Percentiles rank a stretch among this genome's conserved stretches.
These are phyloP conservation scores for Hysterangium stoloniferum DNA, from an alignment of 768 basidiomycete genomes.

Conservation along the genomic window DNA sequence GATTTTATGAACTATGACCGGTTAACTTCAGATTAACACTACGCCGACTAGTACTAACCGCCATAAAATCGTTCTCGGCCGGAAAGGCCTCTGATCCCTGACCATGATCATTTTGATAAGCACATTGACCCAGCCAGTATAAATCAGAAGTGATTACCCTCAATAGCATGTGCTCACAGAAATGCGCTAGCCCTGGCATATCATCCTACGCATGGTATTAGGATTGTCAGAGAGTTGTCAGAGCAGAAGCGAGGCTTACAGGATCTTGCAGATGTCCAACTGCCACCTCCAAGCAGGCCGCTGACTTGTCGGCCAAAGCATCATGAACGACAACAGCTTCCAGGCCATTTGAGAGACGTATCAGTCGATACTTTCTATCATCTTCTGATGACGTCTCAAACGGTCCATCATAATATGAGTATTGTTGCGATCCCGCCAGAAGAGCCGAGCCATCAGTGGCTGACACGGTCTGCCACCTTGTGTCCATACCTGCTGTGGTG, in stretches of 20 bases:
- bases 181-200: conserved; percentile 88
- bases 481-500: too few species aligned
- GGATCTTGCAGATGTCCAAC: conserved; percentile 47
- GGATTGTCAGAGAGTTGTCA: background rate
- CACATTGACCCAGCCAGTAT: background rate
- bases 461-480: too few species aligned
- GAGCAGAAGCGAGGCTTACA: conserved; percentile 21
- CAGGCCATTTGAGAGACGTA: conserved; percentile 42
- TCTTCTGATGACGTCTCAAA: conserved; percentile 31
- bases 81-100: conserved; percentile 82
- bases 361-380: conserved; percentile 32
- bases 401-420: conserved; percentile 20
- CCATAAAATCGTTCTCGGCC: conserved; percentile 89
- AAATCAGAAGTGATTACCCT: conserved; percentile 46
- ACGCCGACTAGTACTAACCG: conserved; percentile 36
- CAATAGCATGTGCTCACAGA: conserved; percentile 92
- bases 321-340: conserved; percentile 44
- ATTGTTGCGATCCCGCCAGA: too few species aligned
- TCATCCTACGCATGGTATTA: conserved; percentile 58
- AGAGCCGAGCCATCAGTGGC: too few species aligned
- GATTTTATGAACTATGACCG: conserved; percentile 8
- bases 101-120: background rate
- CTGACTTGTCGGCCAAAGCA: conserved; percentile 40
- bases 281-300: conserved; percentile 42
- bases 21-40: background rate